Evolutionary conservation across 768 basidiomycete species (phyloP), one percentile per base, ranked within the genome.

Genomic region (Xerocomus brunneocitrinus): DNA sequence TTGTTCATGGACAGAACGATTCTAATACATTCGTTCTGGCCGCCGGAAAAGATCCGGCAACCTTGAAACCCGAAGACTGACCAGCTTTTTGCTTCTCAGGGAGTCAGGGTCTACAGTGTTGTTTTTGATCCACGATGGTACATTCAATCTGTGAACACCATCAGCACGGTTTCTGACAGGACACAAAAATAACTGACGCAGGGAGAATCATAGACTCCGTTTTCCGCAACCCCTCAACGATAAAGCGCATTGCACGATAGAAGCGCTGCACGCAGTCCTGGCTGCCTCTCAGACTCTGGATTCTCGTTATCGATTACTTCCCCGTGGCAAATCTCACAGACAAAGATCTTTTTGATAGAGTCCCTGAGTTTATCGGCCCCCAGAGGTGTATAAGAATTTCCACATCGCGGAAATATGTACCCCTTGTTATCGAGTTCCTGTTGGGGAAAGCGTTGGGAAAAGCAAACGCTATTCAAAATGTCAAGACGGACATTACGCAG

Each of bases 401-500:
- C 81, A 75, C 95, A 98, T 59, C 84, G 82, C 2, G 93, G 87
- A 69, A 95, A 99, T 54, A 95, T 85, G 70, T 97, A 98, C n/a
- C 95, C 97, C 71, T 95, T 91, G 67, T 94, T 91, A 57, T 95
- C 92, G 56, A 97, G 83, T 74, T 98, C 93, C 95, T 98, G 63
- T 32, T 16, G 35, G 27, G 30, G 14, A 40, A 36, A 19, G 19
- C 19, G 19, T 46, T 9, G 45, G 53, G 13, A 12, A 50, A 10
- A n/a, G 44, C 30, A 10, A 12, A 25, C 13, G 22, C 25, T 36
- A 30, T 34, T 40, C 32, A 22, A 25, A 44, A 46, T 0, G 40
- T 53, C 16, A 39, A 24, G 32, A 74, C 83, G 52, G 55, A 93
- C 95, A 71, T 95, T 92, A 58, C 93, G 87, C 85, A 31, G 88